A percentile compares a stretch with the other conserved stretches of the same genome.
Evolutionary conservation across 768 basidiomycete species (phyloP).

Genomic region (Russula dissimulans): DNA sequence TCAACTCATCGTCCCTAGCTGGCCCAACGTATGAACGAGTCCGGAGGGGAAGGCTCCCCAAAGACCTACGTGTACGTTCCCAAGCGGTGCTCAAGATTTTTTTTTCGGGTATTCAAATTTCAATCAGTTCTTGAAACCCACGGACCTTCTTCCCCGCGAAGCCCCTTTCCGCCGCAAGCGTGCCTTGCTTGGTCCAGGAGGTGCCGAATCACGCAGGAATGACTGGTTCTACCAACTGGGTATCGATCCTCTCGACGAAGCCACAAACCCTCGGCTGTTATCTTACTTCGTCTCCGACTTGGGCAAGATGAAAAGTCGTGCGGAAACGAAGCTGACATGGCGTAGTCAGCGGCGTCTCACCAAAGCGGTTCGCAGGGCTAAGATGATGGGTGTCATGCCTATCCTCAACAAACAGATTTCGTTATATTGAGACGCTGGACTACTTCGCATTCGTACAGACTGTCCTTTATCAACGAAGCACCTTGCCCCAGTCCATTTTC

Average conservation of each 20-base stretch:
- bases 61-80: conserved; percentile 19
- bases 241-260: conserved; percentile 67
- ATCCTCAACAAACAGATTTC: conserved; percentile 17
- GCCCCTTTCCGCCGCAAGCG: conserved; percentile 20
- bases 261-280: conserved; percentile 51
- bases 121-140: conserved; percentile 40
- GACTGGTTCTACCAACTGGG: conserved; percentile 67
- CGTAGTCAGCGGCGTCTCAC: conserved; percentile 70
- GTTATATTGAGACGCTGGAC: not conserved
- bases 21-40: conserved; percentile 11
- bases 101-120: not conserved
- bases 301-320: conserved; percentile 71
- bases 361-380: conserved; percentile 81
- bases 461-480: not conserved
- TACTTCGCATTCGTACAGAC: not conserved
- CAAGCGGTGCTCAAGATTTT: not conserved
- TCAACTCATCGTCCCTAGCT: not conserved
- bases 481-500: not conserved
- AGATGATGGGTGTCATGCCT: conserved; percentile 85
- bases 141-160: conserved; percentile 33
- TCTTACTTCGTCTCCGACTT: conserved; percentile 56
- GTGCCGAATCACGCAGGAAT: conserved; percentile 39
- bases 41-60: conserved; percentile 13
- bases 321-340: conserved; percentile 62
- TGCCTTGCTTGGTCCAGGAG: conserved; percentile 46